Percentiles rank a stretch among this genome's conserved stretches.
phyloP scores from a whole-genome alignment of 495 filamentous ascomycete species.

The Xylaria telfairii region DNA sequence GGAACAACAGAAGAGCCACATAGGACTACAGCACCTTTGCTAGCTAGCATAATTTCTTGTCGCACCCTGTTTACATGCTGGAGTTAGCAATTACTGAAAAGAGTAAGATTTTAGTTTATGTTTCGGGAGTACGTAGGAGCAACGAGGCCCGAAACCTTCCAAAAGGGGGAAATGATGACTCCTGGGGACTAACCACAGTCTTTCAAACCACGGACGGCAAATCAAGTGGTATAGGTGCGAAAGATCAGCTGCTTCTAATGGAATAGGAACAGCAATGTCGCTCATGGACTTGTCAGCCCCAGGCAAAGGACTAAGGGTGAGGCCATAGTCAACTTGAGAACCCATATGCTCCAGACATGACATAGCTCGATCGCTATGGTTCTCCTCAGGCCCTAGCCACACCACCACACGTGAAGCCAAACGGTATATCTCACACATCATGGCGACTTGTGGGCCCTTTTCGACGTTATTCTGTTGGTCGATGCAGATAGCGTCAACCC shows the following conservation, averaged over 20 bases:
- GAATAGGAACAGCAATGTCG: background rate
- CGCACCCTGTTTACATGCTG: too few species aligned
- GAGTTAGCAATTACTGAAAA: too few species aligned
- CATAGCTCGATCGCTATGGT: background rate
- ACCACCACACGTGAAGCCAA: background rate
- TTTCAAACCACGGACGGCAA: background rate
- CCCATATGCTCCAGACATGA: background rate
- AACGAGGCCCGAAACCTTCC: too few species aligned
- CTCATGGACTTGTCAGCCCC: background rate
- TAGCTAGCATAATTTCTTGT: background rate
- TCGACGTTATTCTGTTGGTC: background rate
- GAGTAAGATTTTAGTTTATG: too few species aligned
- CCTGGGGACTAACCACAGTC: too few species aligned
- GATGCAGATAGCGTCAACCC: too few species aligned
- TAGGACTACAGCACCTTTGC: background rate
- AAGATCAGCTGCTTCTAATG: background rate
- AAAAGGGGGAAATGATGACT: too few species aligned
- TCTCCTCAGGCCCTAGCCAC: background rate
- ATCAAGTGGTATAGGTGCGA: background rate
- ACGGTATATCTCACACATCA: constrained; percentile 1
- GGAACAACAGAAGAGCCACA: background rate
- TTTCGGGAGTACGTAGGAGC: too few species aligned
- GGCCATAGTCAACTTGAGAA: background rate
- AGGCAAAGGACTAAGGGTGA: background rate
- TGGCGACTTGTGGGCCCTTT: background rate